Base-by-base conservation (phyloP, 352 stramenopile genomes). In the Phytopythium mirpurense region DNA sequence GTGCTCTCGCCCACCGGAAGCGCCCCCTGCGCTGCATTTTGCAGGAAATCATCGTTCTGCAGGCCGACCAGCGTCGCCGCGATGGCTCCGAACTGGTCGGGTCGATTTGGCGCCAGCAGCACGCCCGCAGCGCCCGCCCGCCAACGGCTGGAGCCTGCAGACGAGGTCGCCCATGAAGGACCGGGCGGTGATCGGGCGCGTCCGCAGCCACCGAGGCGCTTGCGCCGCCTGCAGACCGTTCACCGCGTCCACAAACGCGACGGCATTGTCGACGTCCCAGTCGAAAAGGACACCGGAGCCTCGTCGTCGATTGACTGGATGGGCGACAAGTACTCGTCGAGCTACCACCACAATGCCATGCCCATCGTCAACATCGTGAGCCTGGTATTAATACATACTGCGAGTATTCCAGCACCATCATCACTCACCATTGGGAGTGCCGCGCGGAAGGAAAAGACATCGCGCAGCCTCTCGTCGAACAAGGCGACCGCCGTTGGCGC, bases 371-470 rank as follows among this genome's bases (percentile, higher is more conserved):
- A 21, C 11, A 18, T 38, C 27, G 45, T 51, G 29, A 51, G 45
- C 10, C 29, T 50, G 1, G 44, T 4, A 6, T 51, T 5, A 38
- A 51, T 29, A n/a, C 47, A 7, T 23, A 52, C n/a, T n/a, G n/a
- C n/a, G n/a, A n/a, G n/a, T n/a, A n/a, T n/a, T n/a, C n/a, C n/a
- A n/a, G n/a, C 32, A 18, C 46, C 40, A 51, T 57, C 48, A 41
- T 45, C 23, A 63, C 54, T 67, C 40, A 67, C 60, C 54, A 60
- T 31, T 57, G 60, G 43, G 51, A 55, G 57, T 67, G 60, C 60
- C 31, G 3, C 49, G 37, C 55, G 46, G 34, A 56, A 36, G 44
- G 60, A 59, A 54, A 62, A 59, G 7, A 59, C 54, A 32, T 67
- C 32, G 19, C 44, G 41, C 53, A 61, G 41, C 44, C 59, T 67